These are phyloP conservation scores for Chaetomium olivaceum DNA, from an alignment of 2,329 filamentous ascomycete species.

Conservation along the genomic window DNA sequence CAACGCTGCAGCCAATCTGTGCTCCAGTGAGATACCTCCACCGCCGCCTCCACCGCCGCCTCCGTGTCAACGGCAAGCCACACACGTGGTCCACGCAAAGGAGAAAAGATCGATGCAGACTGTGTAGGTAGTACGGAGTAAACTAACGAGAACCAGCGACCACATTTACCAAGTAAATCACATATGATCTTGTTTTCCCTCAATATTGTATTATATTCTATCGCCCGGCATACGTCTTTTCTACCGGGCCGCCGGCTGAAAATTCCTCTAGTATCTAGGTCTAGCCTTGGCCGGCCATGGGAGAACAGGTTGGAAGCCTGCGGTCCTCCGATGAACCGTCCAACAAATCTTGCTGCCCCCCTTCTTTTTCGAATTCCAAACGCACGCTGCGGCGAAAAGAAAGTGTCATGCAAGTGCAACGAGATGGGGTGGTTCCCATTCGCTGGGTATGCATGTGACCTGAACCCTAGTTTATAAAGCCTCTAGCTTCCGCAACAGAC, in stretches of 20 bases:
- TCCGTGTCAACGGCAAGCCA: neutral
- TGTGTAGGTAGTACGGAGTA: neutral
- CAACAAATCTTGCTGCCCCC: neutral
- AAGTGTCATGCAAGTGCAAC: neutral
- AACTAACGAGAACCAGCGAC: neutral
- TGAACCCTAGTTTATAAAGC: neutral
- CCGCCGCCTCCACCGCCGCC: neutral
- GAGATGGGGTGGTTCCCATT: slow-evolving; percentile 3
- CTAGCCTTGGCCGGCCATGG: neutral
- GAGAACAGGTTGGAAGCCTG: neutral
- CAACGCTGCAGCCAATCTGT: neutral
- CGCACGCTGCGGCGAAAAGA: slow-evolving; percentile 8
- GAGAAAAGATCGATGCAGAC: neutral
- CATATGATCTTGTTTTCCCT: neutral
- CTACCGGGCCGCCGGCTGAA: neutral
- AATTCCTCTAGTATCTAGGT: slow-evolving; percentile 1
- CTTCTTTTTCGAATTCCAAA: slow-evolving; percentile 13
- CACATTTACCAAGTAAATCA: too few relatives aligned
- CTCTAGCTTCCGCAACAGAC: neutral
- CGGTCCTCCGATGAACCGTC: neutral
- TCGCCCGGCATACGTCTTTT: slow-evolving; percentile 13
- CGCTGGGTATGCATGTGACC: slow-evolving; percentile 5
- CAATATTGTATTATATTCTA: slow-evolving; percentile 23
- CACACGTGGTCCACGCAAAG: too few relatives aligned
- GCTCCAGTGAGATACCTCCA: neutral